phyloP scores from a whole-genome alignment of 2,329 filamentous ascomycete species.

The Botrytis pseudocinerea region DNA sequence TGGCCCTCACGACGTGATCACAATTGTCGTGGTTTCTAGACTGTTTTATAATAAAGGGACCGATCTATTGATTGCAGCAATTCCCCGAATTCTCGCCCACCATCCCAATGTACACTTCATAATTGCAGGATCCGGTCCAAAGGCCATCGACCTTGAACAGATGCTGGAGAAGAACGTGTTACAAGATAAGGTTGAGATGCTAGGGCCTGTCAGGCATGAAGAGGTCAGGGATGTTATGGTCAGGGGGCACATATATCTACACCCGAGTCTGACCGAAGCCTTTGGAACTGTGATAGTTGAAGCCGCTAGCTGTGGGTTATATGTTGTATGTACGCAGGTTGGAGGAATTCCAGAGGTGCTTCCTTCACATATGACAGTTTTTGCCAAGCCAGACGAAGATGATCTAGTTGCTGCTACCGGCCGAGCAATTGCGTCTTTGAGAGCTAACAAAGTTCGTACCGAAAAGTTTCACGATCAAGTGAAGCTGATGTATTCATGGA shows the following conservation, averaged over 20 bases:
- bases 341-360: slow-evolving; percentile 96
- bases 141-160: slow-evolving; percentile 96
- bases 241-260: slow-evolving; percentile 91
- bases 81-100: slow-evolving; percentile 84
- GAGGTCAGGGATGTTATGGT: slow-evolving; percentile 98
- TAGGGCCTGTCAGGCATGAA: slow-evolving; percentile 90
- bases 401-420: slow-evolving; percentile 89
- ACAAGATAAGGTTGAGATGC: slow-evolving; percentile 88
- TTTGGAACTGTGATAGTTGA: slow-evolving; percentile 98
- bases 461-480: slow-evolving; percentile 97
- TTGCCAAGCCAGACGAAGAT: slow-evolving; percentile 95
- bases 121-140: slow-evolving; percentile 92
- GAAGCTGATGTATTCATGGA: slow-evolving; percentile 98
- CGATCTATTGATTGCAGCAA: slow-evolving; percentile 92
- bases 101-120: slow-evolving; percentile 96
- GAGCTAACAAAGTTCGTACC: slow-evolving; percentile 83
- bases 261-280: slow-evolving; percentile 91
- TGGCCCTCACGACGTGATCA: slow-evolving; percentile 83
- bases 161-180: slow-evolving; percentile 95
- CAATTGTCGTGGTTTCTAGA: slow-evolving; percentile 94
- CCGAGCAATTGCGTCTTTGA: slow-evolving; percentile 81
- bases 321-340: slow-evolving; percentile 94
- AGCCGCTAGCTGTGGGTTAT: slow-evolving; percentile 90
- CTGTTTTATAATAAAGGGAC: slow-evolving; percentile 99
- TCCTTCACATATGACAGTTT: slow-evolving; percentile 94